Evolutionary conservation across 768 basidiomycete genomes (phyloP), one percentile per base, ranked within the genome.

Genomic region (Lactifluus subvellereus): DNA sequence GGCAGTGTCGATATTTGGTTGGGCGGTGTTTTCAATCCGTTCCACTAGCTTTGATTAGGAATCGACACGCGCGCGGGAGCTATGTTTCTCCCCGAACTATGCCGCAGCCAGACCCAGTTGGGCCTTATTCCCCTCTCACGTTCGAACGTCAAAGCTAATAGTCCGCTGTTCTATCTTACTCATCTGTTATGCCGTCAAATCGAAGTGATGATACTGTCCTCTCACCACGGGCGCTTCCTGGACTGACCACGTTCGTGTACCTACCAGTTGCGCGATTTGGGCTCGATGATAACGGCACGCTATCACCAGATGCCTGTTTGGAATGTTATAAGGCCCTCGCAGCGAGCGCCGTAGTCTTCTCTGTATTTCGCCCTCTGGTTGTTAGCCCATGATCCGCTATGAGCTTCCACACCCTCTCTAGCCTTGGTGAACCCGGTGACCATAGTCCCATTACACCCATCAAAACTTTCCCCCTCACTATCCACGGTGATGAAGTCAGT

Each of bases 351-450:
- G 32, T 18, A 2, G 20, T 56, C 22, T 27, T 48, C 16, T 48
- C 47, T 27, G 11, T 20, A 22, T 5, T 18, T 35, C 18, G 5
- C n/a, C 48, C 58, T 54, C 48, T 51, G 30, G 30, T 43, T 5
- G 14, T 38, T 55, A 11, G 18, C 49, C 16, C 62, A 60, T 60
- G 58, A 11, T 14, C 38, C 14, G 38, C 52, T 14, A 60, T 60
- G 63, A 64, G 63, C 40, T 55, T 64, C 53, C 38, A 51, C 3
- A 49, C 57, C 53, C 54, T 60, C 48, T 32, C 50, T 20, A 60
- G 54, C n/a, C 7, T 38, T 6, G 51, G 27, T 20, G 47, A 51
- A 2, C 4, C 47, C 27, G 47, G 47, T 27, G 8, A 22, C 11
- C 47, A 13, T 48, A 20, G 4, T 48, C 4, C 47, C 47, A 22